A percentile compares a stretch with the other conserved stretches of the same genome.
These are phyloP conservation scores for Kurtzmaniella quercitrusa DNA, from an alignment of 1,139 yeast species.

Conservation along the genomic window DNA sequence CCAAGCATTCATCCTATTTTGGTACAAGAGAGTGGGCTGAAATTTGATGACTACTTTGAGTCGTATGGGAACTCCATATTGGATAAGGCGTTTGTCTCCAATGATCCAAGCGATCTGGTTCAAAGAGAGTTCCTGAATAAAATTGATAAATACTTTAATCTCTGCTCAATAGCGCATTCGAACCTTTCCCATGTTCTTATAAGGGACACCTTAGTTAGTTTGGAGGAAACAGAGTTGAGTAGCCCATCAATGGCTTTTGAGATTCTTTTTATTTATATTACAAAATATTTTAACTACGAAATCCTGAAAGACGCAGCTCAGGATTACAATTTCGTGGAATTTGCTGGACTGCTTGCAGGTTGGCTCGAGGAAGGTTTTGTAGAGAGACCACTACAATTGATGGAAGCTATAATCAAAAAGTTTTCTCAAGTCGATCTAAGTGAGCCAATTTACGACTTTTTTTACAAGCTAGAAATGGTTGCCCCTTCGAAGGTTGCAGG, in stretches of 20 bases:
- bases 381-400: conserved; percentile 20
- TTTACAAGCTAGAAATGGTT: conserved; percentile 20
- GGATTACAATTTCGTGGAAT: neutral
- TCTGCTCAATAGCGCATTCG: neutral
- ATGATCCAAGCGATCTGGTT: neutral
- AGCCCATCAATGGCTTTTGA: conserved; percentile 13
- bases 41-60: conserved; percentile 12
- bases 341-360: conserved; percentile 1
- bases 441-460: conserved; percentile 28
- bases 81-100: conserved; percentile 1
- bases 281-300: conserved; percentile 1
- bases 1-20: neutral
- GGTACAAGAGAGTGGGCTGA: neutral
- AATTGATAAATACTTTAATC: neutral
- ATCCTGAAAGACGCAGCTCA: conserved; percentile 1
- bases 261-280: conserved; percentile 7
- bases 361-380: conserved; percentile 22
- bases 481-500: conserved; percentile 12
- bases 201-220: neutral
- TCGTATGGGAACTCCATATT: conserved; percentile 17
- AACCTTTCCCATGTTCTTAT: neutral
- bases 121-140: neutral
- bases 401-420: conserved; percentile 13
- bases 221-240: conserved; percentile 4
- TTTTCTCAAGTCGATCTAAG: conserved; percentile 10